Evolutionary conservation across 2,329 filamentous ascomycete species (phyloP), one percentile per base, ranked within the genome.

Genomic region (Dendrostoma leiphaemia): DNA sequence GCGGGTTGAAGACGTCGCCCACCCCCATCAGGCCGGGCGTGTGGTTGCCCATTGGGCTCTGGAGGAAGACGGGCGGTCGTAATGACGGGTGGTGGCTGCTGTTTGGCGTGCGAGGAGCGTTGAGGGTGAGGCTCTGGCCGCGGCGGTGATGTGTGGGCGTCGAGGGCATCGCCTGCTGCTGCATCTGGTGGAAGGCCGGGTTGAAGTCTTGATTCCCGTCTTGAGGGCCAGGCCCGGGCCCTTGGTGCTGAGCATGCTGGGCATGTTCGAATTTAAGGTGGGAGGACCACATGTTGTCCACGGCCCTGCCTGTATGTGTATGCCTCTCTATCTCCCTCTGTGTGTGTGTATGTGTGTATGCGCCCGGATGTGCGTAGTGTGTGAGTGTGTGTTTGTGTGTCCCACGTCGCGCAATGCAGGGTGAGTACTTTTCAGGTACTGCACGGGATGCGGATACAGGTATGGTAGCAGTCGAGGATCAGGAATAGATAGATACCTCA

Each of bases 41-140:
- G 29, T 57, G 38, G 28, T 43, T 54, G 24, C 47, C 49, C 52
- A 57, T 54, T 7, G 55, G 55, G 23, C 55, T 57, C 43, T 55
- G 55, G n/a, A 57, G 55, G 23, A 41, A 57, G 43, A 57, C 55
- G n/a, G 55, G 55, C 24, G 55, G 55, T 12, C 55, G 55, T 44
- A 57, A 24, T 23, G 45, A 50, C 21, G 44, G 44, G 13, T 29
- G 44, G 23, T 47, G 48, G 26, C 40, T n/a, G n/a, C n/a, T 43
- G 47, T 55, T 54, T 37, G 55, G 55, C 3, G 55, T 57, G 34
- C 55, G 55, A 46, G 55, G 55, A 4, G 53, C 51, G 35, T 48
- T 51, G 17, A 48, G 37, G 40, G 47, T 57, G 21, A 57, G 47
- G 32, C 55, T 57, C 52, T 57, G 55, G 32, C 55, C 55, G 4